Conservation (phyloP, 129 eudicot species). For the Dittrichia graveolens region DNA sequence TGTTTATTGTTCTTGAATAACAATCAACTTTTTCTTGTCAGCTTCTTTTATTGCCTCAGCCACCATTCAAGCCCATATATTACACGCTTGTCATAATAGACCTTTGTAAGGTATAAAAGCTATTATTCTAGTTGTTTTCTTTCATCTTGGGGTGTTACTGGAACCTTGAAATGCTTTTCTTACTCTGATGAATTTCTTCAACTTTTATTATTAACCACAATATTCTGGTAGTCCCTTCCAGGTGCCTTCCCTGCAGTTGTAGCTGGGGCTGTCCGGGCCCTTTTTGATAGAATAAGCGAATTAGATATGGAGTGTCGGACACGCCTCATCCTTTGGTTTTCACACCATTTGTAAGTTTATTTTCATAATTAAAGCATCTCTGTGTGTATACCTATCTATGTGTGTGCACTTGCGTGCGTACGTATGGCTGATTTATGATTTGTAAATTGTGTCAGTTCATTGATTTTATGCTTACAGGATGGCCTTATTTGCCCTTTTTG, state of each 20-base stretch:
- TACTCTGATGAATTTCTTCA: not conserved
- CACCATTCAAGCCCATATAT: slow-evolving; percentile 89
- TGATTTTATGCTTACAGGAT: no score
- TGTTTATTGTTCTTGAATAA: slow-evolving; percentile 15
- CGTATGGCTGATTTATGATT: no score
- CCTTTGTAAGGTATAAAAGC: slow-evolving; percentile 80
- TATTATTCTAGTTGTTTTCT: not conserved
- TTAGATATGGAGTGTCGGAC: slow-evolving; percentile 96
- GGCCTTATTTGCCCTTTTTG: not conserved
- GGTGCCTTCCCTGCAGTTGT: slow-evolving; percentile 99
- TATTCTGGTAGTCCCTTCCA: slow-evolving; percentile 77
- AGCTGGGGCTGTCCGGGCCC: slow-evolving; percentile 98
- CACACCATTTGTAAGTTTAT: slow-evolving; percentile 89
- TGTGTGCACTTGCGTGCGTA: no score
- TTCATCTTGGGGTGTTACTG: not conserved
- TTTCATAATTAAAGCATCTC: not conserved
- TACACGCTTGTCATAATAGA: slow-evolving; percentile 96
- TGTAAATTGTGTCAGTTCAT: no score
- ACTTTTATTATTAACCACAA: not conserved
- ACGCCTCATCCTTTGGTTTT: slow-evolving; percentile 96
- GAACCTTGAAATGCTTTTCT: not conserved
- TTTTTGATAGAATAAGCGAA: slow-evolving; percentile 89
- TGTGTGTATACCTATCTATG: no score
- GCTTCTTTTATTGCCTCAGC: slow-evolving; percentile 92
- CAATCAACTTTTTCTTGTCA: slow-evolving; percentile 36